Evolutionary conservation across 352 stramenopile species (phyloP), one percentile per base, ranked within the genome.

Genomic region (Phytophthora vignae): DNA sequence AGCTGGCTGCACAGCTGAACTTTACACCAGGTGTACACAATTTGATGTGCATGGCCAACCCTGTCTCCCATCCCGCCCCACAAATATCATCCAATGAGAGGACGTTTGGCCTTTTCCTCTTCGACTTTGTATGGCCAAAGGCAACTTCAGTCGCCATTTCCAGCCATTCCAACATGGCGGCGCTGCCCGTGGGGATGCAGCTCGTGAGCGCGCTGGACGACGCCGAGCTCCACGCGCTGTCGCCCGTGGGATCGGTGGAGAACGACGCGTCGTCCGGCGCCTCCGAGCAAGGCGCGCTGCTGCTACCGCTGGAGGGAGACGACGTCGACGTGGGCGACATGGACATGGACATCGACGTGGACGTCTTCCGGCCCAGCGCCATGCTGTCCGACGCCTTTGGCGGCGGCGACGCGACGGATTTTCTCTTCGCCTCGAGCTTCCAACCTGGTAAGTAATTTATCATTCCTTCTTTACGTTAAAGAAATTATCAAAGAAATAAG

Each of bases 341-440:
- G 52, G 83, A 93, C 57, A 83, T 90, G 80, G 74, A 88, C 64
- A 87, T 90, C 55, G 81, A 92, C 55, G 64, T 85, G 25, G 76
- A 90, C 64, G 77, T 82, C 25, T 92, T 91, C 64, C 78, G 85
- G 0, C 87, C 87, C 3, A 90, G 83, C 63, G 84, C 85, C 46
- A 83, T 93, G 81, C 63, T 90, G 31, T 79, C 82, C n/a, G 81
- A 89, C 31, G 79, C 80, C 46, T 92, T 81, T 59, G 74, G 21
- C 9, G 46, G 52, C 49, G 69, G 52, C 49, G 69, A 67, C 7
- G 55, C 55, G 8, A 36, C 50, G 21, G 69, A 73, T 42, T 67
- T 80, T 14, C 82, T 62, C 52, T 79, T 68, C 52, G 67, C 64
- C 54, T 77, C 77, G n/a, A 78, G 68, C 21, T 83, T 84, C 55